Evolutionary conservation across 768 basidiomycete species (phyloP).

Genomic region (Sarcomyxa edulis): DNA sequence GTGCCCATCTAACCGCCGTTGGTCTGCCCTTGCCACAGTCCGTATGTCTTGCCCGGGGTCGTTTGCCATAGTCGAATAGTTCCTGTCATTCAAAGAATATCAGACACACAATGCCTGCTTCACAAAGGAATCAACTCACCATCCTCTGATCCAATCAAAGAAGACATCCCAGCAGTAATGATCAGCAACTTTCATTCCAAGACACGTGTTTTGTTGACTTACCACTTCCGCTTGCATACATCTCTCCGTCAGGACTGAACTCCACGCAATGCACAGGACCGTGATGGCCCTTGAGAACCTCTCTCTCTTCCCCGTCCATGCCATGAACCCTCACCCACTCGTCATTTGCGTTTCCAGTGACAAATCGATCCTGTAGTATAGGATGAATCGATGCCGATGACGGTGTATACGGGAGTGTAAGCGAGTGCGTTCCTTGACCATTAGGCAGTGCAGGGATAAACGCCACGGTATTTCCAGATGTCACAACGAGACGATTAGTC

Average conservation of each 20-base stretch:
- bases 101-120: background rate
- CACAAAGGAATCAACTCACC: slow-evolving; percentile 35
- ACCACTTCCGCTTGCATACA: slow-evolving; percentile 97
- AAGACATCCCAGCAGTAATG: slow-evolving; percentile 8
- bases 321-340: slow-evolving; percentile 97
- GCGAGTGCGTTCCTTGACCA: slow-evolving; percentile 62
- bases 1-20: slow-evolving; percentile 41
- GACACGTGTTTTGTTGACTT: slow-evolving; percentile 27
- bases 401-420: slow-evolving; percentile 79
- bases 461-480: slow-evolving; percentile 87
- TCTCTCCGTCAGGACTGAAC: slow-evolving; percentile 94
- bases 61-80: slow-evolving; percentile 98
- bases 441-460: slow-evolving; percentile 78
- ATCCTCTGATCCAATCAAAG: slow-evolving; percentile 50
- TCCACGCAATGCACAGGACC: slow-evolving; percentile 94
- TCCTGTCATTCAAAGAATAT: slow-evolving; percentile 39
- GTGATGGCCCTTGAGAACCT: slow-evolving; percentile 94
- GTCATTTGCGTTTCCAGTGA: slow-evolving; percentile 84
- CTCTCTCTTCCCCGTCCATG: slow-evolving; percentile 84
- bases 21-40: slow-evolving; percentile 74
- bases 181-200: slow-evolving; percentile 7
- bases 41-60: slow-evolving; percentile 89
- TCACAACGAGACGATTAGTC: slow-evolving; percentile 82
- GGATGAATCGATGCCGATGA: slow-evolving; percentile 97
- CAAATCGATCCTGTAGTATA: slow-evolving; percentile 80